Evolutionary conservation across 2,329 filamentous ascomycete species (phyloP).

Genomic region (Fusarium veterinarium): DNA sequence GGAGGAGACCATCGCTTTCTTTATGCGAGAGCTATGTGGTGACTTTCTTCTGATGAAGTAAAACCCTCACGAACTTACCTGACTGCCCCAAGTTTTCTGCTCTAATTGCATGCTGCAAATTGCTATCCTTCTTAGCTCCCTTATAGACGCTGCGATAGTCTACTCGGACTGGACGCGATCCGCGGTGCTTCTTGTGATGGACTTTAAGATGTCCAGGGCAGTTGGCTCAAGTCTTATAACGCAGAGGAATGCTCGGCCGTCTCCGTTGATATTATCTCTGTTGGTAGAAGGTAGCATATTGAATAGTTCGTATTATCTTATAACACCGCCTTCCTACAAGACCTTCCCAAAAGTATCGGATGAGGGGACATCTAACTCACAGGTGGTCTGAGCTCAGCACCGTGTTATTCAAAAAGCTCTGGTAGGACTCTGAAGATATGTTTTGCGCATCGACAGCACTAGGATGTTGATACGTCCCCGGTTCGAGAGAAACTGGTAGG

Average conservation of each 20-base stretch:
- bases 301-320: background rate
- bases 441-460: background rate
- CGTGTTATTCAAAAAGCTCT: background rate
- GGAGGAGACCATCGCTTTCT: background rate
- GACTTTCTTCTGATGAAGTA: background rate
- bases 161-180: background rate
- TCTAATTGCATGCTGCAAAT: background rate
- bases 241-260: background rate
- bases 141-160: background rate
- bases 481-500: no score
- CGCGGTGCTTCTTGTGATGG: background rate
- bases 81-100: background rate
- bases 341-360: background rate
- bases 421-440: background rate
- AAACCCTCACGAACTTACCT: background rate
- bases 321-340: background rate
- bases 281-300: background rate
- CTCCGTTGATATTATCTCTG: background rate
- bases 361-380: background rate
- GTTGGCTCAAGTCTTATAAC: background rate
- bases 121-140: background rate
- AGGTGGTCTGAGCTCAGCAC: background rate
- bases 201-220: background rate
- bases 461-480: background rate
- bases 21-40: background rate